A percentile compares a stretch with the other conserved stretches of the same genome.
Conservation (phyloP, 116 monocot genomes). For the Trichopus zeylanicus region DNA sequence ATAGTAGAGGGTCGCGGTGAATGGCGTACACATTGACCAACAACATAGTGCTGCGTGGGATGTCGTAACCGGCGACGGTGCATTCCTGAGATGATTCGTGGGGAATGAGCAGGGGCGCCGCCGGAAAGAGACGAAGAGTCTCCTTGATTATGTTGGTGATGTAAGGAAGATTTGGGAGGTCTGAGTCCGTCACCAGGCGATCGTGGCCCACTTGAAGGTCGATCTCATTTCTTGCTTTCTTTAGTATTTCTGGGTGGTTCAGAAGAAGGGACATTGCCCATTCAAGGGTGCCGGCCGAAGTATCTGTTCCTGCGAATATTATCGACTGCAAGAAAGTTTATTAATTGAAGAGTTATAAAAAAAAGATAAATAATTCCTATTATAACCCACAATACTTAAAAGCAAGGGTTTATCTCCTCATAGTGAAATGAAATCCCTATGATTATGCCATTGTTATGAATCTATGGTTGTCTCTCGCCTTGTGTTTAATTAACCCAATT, state of each 20-base stretch:
- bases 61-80: constrained; percentile 12
- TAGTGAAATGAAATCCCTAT: no score
- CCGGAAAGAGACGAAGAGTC: constrained; percentile 18
- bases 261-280: constrained; percentile 32
- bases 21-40: constrained; percentile 15
- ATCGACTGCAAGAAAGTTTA: constrained; percentile 12
- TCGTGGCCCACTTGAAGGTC: constrained; percentile 1
- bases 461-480: no score
- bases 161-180: constrained; percentile 13
- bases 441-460: no score
- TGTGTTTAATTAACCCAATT: no score
- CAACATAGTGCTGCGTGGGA: constrained; percentile 12
- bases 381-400: no score
- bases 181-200: constrained; percentile 7
- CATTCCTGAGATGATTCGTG: constrained; percentile 22
- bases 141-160: constrained; percentile 10
- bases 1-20: constrained; percentile 13
- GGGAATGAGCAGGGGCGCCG: constrained; percentile 11
- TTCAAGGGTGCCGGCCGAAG: constrained; percentile 10
- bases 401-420: no score
- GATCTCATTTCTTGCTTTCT: constrained; percentile 9
- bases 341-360: no score
- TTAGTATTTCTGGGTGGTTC: constrained; percentile 11
- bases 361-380: no score
- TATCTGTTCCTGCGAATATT: constrained; percentile 20